Evolutionary conservation across 768 basidiomycete genomes (phyloP), one percentile per base, ranked within the genome.

Genomic region (Suillus subluteus): DNA sequence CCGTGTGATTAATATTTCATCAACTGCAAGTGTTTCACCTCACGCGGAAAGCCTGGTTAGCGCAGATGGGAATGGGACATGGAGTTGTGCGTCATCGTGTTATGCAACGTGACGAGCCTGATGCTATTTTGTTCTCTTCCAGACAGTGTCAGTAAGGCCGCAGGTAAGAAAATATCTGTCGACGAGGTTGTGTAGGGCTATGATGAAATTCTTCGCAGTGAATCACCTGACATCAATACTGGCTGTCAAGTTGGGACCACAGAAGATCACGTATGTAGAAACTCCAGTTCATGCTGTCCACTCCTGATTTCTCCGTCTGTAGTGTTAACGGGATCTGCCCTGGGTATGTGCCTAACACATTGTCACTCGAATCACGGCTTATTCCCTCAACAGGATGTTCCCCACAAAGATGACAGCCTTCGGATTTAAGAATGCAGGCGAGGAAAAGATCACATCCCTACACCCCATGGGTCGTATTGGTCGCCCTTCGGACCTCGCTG

Each of bases 91-190:
- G 91, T 86, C 21, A 9, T 40, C 23, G n/a, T 40, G 2, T 48
- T n/a, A 54, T 63, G 56, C 62, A 4, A 59, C 4, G 26, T 44
- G 65, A 30, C 43, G 50, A 38, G 43, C 38, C 62, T 40, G 54
- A 58, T 68, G 56, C 52, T 15, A 6, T 30, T 18, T 59, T 54
- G 44, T 26, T 32, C 69, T 26, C 9, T 43, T 61, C 23, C 32
- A 95, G 92, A 95, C 74, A 86, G 88, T 70, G 82, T 92, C 8
- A 93, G 91, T 76, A 95, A 95, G 78, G 93, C 93, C n/a, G 92
- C 92, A 37, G 87, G 86, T 85, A 64, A 61, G 78, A 23, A 30
- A 18, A 55, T 54, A 64, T 55, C 52, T 15, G 23, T 15, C 44
- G 37, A 18, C 26, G 7, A 38, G 23, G 21, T 62, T 62, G 61